Percentiles rank a stretch among this genome's conserved stretches.
These are phyloP conservation scores for Gossypium aridum DNA, from an alignment of 441 rosid genomes.

Conservation along the genomic window DNA sequence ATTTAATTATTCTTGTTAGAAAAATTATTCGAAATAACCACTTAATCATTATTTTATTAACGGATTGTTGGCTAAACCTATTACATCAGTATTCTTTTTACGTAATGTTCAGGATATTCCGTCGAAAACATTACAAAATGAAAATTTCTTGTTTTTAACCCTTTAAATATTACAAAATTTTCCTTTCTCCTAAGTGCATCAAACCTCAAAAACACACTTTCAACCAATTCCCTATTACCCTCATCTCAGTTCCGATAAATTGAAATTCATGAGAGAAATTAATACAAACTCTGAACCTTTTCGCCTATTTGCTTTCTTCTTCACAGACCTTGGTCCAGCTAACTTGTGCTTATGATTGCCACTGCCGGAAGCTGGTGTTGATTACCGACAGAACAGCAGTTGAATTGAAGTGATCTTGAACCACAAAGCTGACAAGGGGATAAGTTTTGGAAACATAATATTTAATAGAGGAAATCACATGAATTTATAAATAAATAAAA, in stretches of 20 bases:
- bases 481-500: neutral
- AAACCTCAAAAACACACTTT: conserved; percentile 23
- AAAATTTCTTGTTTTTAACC: too few relatives aligned
- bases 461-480: conserved; percentile 15
- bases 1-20: too few relatives aligned
- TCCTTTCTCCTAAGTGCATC: conserved; percentile 40
- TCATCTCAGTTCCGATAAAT: neutral
- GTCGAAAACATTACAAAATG: too few relatives aligned
- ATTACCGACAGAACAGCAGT: conserved; percentile 33
- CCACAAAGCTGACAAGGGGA: conserved; percentile 9
- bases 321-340: conserved; percentile 6
- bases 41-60: too few relatives aligned
- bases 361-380: neutral
- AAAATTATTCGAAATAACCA: too few relatives aligned
- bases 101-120: too few relatives aligned
- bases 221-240: conserved; percentile 8
- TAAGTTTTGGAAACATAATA: neutral
- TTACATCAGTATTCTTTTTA: too few relatives aligned
- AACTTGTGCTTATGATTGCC: conserved; percentile 9
- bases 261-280: conserved; percentile 23
- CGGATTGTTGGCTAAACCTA: too few relatives aligned
- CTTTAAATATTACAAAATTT: too few relatives aligned
- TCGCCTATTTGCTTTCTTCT: conserved; percentile 16
- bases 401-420: conserved; percentile 1
- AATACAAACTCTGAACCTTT: conserved; percentile 17